A percentile compares a stretch with the other conserved stretches of the same genome.
These are phyloP conservation scores for Bolboschoenoplectus hybrid DNA, from an alignment of 202 grass and related monocot genomes.

Conservation along the genomic window DNA sequence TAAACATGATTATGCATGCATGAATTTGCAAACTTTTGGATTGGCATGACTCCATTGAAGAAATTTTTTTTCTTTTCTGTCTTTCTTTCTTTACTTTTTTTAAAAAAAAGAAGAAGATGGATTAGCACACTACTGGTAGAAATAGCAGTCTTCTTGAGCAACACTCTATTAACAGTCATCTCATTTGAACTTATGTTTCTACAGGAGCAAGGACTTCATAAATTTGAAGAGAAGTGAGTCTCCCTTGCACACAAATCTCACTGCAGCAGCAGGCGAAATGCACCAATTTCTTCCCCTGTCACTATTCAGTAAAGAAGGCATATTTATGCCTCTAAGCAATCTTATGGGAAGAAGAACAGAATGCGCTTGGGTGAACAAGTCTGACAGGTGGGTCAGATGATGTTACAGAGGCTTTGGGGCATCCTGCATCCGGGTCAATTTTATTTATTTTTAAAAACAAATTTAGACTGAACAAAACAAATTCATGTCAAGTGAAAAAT, in stretches of 20 bases:
- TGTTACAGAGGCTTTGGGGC: constrained; percentile 55
- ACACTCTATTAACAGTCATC: neutral
- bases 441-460: neutral
- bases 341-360: constrained; percentile 49
- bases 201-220: constrained; percentile 44
- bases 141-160: neutral
- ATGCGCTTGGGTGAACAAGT: constrained; percentile 59
- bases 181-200: neutral
- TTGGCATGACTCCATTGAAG: neutral
- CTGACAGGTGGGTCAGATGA: constrained; percentile 53
- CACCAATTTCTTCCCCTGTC: constrained; percentile 60
- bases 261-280: constrained; percentile 54
- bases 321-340: constrained; percentile 69
- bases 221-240: constrained; percentile 39
- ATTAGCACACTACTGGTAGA: neutral
- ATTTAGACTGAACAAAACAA: neutral
- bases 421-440: constrained; percentile 52
- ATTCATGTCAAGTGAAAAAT: neutral
- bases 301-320: constrained; percentile 31
- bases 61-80: no score
- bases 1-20: neutral
- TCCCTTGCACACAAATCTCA: constrained; percentile 47
- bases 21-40: neutral
- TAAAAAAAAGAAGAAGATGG: neutral
- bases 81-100: neutral